Conservation (phyloP, 2,329 filamentous ascomycete species). For the Cladosporium austrohemisphaericum region DNA sequence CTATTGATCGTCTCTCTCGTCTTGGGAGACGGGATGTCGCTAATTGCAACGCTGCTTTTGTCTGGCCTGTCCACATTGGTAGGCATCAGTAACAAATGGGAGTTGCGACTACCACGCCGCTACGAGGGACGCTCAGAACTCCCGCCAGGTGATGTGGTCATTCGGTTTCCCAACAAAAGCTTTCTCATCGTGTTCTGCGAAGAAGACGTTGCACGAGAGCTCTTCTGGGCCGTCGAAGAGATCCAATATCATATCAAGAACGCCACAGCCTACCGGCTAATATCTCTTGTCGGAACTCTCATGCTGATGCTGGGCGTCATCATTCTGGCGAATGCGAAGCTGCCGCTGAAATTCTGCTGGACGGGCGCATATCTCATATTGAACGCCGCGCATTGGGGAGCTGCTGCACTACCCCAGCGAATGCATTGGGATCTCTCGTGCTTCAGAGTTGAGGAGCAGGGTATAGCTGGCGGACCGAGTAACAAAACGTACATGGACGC, state of each 20-base stretch:
- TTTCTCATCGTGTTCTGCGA: constrained; percentile 48
- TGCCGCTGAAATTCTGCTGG: constrained; percentile 48
- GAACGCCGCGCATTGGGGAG: constrained; percentile 49
- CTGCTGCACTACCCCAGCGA: constrained; percentile 45
- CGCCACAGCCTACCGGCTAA: constrained; percentile 41
- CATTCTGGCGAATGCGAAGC: constrained; percentile 47
- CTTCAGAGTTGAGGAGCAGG: constrained; percentile 39
- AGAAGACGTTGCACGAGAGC: constrained; percentile 49
- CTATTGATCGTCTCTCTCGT: constrained; percentile 45
- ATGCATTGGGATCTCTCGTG: constrained; percentile 48
- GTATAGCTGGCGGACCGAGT: constrained; percentile 24
- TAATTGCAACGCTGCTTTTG: constrained; percentile 46
- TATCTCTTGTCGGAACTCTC: constrained; percentile 49
- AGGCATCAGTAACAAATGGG: constrained; percentile 50
- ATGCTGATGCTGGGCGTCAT: constrained; percentile 53
- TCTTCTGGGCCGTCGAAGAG: constrained; percentile 51
- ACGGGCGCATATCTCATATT: constrained; percentile 49
- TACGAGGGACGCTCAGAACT: constrained; percentile 19
- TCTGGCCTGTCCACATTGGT: constrained; percentile 49
- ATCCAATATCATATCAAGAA: constrained; percentile 45
- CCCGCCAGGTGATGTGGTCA: constrained; percentile 37
- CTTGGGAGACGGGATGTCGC: constrained; percentile 48
- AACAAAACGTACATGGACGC: constrained; percentile 46
- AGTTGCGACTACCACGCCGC: constrained; percentile 39
- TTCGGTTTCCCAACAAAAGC: constrained; percentile 49